Evolutionary conservation across 257 asterid species (phyloP).

Genomic region (Handroanthus guayacan): DNA sequence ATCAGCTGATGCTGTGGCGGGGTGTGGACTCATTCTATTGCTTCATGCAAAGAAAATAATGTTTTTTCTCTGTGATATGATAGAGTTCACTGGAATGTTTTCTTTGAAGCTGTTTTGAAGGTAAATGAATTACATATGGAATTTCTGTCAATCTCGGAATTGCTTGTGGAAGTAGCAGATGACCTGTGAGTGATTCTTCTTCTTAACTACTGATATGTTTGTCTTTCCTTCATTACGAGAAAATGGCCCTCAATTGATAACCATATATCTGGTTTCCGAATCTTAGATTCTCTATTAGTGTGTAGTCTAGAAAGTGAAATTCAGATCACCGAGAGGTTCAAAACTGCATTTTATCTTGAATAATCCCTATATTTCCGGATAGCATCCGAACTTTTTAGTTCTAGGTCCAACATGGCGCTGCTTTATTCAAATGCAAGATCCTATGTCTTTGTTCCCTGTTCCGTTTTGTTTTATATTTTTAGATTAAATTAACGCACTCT

Average conservation of each 20-base stretch:
- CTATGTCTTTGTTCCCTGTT: background rate
- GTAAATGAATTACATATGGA: conserved; percentile 94
- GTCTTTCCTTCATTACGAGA: conserved; percentile 6
- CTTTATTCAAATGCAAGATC: background rate
- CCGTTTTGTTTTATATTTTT: background rate
- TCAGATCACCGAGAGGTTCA: background rate
- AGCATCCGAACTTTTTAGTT: conserved; percentile 9
- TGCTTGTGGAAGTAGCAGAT: conserved; percentile 93
- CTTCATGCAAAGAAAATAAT: background rate
- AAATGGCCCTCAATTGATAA: background rate
- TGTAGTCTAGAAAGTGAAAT: conserved; percentile 22
- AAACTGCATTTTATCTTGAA: conserved; percentile 3
- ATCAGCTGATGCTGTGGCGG: conserved; percentile 13
- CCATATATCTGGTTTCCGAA: background rate
- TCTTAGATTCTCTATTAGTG: conserved; percentile 1
- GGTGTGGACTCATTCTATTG: background rate
- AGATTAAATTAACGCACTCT: background rate
- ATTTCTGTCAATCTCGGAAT: conserved; percentile 82
- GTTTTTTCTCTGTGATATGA: background rate
- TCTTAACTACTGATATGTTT: conserved; percentile 17
- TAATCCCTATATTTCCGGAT: background rate
- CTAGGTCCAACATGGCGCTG: background rate
- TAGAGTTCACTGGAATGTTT: conserved; percentile 36
- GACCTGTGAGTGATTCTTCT: conserved; percentile 75
- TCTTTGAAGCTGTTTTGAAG: conserved; percentile 70